These are phyloP conservation scores for Cyclostephanos invisitatus DNA, from an alignment of 108 stramenopile species.

Conservation along the genomic window DNA sequence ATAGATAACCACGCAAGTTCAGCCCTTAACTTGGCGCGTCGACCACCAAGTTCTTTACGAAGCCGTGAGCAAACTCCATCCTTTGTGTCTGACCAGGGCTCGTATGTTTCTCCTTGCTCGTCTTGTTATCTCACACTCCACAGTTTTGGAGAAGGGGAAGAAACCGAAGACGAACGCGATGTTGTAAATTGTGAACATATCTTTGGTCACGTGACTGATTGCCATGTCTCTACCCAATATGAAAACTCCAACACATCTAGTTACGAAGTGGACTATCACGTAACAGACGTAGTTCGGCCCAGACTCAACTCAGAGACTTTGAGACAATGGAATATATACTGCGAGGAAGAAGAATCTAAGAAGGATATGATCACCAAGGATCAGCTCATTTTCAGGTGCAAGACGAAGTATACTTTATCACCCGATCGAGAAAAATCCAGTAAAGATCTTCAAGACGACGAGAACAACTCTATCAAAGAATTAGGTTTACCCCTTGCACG, in stretches of 20 bases:
- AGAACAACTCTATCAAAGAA: neutral
- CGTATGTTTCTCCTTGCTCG: slow-evolving; percentile 14
- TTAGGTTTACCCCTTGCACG: slow-evolving; percentile 10
- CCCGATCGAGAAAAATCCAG: neutral
- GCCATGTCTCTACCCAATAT: neutral
- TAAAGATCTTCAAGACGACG: neutral
- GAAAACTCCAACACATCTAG: neutral
- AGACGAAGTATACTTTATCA: neutral
- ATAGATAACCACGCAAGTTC: slow-evolving; percentile 4
- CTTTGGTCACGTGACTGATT: neutral
- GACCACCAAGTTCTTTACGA: slow-evolving; percentile 5
- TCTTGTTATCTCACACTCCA: slow-evolving; percentile 5
- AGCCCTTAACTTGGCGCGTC: slow-evolving; percentile 2
- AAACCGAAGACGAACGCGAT: neutral
- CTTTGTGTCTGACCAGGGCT: slow-evolving; percentile 30
- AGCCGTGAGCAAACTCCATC: slow-evolving; percentile 15
- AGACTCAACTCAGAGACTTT: slow-evolving; percentile 20
- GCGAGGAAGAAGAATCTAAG: slow-evolving; percentile 14
- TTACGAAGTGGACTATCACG: neutral
- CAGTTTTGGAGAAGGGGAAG: slow-evolving; percentile 13
- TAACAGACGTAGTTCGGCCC: neutral
- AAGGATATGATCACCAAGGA: slow-evolving; percentile 8
- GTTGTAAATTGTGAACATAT: neutral
- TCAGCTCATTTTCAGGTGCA: slow-evolving; percentile 21
- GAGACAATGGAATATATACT: slow-evolving; percentile 27